Conservation (phyloP, 345 rosid genomes). For the Aethionema arabicum region DNA sequence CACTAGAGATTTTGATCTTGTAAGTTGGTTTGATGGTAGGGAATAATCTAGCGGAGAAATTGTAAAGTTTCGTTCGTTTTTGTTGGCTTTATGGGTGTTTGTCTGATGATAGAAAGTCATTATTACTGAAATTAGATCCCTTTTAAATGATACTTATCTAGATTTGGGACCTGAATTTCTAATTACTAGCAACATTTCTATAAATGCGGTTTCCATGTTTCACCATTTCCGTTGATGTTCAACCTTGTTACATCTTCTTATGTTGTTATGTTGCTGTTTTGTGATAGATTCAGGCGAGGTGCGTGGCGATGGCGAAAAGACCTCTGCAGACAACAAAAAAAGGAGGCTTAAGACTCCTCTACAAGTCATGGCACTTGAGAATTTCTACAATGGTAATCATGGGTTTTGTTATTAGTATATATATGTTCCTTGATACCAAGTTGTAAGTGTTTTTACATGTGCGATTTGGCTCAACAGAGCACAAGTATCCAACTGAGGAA, state of each 20-base stretch:
- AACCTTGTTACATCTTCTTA: slow-evolving; percentile 13
- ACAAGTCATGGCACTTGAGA: slow-evolving; percentile 77
- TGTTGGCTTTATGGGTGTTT: slow-evolving; percentile 13
- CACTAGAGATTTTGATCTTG: slow-evolving; percentile 6
- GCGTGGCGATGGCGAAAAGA: slow-evolving; percentile 60
- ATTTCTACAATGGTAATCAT: slow-evolving; percentile 66
- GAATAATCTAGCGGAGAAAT: slow-evolving; percentile 1
- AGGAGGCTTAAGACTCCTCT: slow-evolving; percentile 69
- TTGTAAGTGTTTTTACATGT: slow-evolving; percentile 23
- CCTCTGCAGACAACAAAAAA: slow-evolving; percentile 55
- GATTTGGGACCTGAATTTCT: slow-evolving; percentile 6
- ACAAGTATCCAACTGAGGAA: slow-evolving; percentile 81
- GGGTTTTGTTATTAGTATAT: slow-evolving; percentile 23
- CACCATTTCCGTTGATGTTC: not conserved
- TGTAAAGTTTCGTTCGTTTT: not conserved
- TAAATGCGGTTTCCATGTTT: slow-evolving; percentile 1
- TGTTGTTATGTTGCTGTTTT: slow-evolving; percentile 20
- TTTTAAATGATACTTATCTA: not conserved
- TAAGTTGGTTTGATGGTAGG: not conserved
- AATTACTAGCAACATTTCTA: not conserved
- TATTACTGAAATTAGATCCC: not conserved
- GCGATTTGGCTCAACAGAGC: slow-evolving; percentile 42
- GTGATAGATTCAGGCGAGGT: slow-evolving; percentile 60
- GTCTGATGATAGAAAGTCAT: slow-evolving; percentile 12
- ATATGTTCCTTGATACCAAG: slow-evolving; percentile 16